Percentiles rank a stretch among this genome's conserved stretches.
Conservation (phyloP, 768 basidiomycete species). For the Macrolepiota albuminosa region DNA sequence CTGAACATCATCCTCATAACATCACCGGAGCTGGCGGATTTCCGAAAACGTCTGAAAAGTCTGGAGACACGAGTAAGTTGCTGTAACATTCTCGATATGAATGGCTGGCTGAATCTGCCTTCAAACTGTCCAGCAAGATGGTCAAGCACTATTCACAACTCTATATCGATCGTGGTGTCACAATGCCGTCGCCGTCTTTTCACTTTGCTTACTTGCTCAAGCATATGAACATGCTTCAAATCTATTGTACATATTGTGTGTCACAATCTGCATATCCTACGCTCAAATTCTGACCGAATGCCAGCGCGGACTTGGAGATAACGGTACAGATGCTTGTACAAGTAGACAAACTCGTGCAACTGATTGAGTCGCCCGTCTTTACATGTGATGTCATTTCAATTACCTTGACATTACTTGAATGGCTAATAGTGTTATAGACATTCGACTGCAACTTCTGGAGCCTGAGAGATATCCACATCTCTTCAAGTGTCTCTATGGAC, state of each 20-base stretch:
- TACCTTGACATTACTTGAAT: not conserved
- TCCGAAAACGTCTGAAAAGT: constrained; percentile 88
- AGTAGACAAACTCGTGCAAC: constrained; percentile 94
- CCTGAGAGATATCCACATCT: constrained; percentile 95
- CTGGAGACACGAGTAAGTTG: constrained; percentile 80
- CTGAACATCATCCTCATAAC: constrained; percentile 95
- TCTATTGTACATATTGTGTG: constrained; percentile 89
- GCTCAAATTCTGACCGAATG: not conserved
- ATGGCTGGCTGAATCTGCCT: not conserved
- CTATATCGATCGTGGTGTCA: constrained; percentile 99
- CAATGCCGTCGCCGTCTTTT: constrained; percentile 95
- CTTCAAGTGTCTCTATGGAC: constrained; percentile 95
- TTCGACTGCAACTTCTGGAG: constrained; percentile 91
- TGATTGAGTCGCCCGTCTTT: constrained; percentile 98
- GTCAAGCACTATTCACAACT: constrained; percentile 90
- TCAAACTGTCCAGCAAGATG: constrained; percentile 67
- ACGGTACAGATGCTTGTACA: constrained; percentile 94
- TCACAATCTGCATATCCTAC: not conserved
- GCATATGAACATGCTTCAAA: constrained; percentile 99
- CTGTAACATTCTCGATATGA: not conserved
- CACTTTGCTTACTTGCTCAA: constrained; percentile 92
- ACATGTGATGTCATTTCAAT: constrained; percentile 59
- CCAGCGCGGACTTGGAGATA: constrained; percentile 92
- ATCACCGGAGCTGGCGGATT: constrained; percentile 92
- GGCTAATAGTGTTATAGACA: constrained; percentile 39